These are phyloP conservation scores for Pelargonium australe DNA, from an alignment of 441 rosid species.

Conservation along the genomic window DNA sequence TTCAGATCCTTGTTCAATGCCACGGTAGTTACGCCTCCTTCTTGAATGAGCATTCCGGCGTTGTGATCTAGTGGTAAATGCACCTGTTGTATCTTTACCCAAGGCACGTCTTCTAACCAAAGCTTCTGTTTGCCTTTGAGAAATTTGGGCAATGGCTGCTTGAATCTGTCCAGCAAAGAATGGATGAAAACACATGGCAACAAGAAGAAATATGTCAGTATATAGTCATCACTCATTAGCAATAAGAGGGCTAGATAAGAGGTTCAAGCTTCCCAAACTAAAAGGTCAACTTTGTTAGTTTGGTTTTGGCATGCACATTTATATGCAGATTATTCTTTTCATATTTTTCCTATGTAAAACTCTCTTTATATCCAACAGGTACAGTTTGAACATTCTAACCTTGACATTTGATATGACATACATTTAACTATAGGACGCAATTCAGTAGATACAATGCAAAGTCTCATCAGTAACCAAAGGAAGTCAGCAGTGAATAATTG, in stretches of 20 bases:
- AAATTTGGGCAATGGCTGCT: slow-evolving; percentile 62
- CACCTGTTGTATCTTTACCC: slow-evolving; percentile 43
- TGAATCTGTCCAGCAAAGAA: slow-evolving; percentile 50
- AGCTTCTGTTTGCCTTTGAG: slow-evolving; percentile 58
- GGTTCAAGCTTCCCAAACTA: no score
- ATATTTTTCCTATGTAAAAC: no score
- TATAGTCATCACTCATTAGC: neutral
- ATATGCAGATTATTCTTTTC: no score
- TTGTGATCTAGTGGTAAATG: slow-evolving; percentile 36
- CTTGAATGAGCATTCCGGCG: slow-evolving; percentile 37
- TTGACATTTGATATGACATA: no score
- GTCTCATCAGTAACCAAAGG: no score
- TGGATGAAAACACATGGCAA: slow-evolving; percentile 14
- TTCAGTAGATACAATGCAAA: no score
- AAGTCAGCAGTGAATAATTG: no score
- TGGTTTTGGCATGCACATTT: no score
- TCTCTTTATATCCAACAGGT: no score
- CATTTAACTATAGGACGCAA: no score
- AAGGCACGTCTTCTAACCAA: slow-evolving; percentile 44
- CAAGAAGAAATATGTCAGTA: slow-evolving; percentile 11
- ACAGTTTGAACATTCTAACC: no score
- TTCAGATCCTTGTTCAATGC: slow-evolving; percentile 42
- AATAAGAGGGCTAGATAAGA: neutral
- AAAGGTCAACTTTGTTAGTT: no score
- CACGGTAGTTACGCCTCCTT: slow-evolving; percentile 40